These are phyloP conservation scores for Centrapalus pauciflorus DNA, from an alignment of 129 eudicot genomes.

Conservation along the genomic window DNA sequence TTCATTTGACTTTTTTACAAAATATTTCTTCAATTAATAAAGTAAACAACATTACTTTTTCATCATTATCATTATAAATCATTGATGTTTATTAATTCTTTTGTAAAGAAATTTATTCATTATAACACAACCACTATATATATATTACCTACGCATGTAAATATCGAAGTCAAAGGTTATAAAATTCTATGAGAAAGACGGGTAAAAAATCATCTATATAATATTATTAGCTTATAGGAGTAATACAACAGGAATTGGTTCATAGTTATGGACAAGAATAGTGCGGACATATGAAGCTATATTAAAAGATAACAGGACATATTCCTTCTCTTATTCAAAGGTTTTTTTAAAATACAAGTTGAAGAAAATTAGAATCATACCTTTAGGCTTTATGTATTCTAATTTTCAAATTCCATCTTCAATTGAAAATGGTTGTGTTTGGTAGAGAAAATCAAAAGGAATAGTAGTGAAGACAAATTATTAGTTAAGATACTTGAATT, in stretches of 20 bases:
- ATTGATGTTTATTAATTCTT: slow-evolving; percentile 15
- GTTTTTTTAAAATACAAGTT: background rate
- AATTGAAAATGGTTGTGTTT: too few relatives aligned
- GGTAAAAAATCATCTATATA: background rate
- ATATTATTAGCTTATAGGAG: background rate
- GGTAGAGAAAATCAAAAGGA: too few relatives aligned
- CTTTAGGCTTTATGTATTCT: background rate
- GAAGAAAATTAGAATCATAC: slow-evolving; percentile 2
- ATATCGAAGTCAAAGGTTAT: background rate
- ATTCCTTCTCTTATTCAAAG: slow-evolving; percentile 25
- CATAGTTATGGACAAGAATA: slow-evolving; percentile 22
- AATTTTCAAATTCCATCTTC: slow-evolving; percentile 6
- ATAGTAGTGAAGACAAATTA: too few relatives aligned
- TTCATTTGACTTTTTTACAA: too few relatives aligned
- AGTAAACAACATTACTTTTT: background rate
- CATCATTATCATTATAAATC: background rate
- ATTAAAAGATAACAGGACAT: slow-evolving; percentile 3
- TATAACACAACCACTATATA: background rate
- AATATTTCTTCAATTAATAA: background rate
- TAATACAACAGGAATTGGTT: background rate
- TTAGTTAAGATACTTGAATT: too few relatives aligned
- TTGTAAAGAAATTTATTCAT: background rate
- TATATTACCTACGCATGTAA: background rate
- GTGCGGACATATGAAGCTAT: slow-evolving; percentile 26
- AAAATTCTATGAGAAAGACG: background rate